Percentiles rank a stretch among this genome's conserved stretches.
Conservation (phyloP, 805 yeast genomes). For the Cyberlindnera lachancei region DNA sequence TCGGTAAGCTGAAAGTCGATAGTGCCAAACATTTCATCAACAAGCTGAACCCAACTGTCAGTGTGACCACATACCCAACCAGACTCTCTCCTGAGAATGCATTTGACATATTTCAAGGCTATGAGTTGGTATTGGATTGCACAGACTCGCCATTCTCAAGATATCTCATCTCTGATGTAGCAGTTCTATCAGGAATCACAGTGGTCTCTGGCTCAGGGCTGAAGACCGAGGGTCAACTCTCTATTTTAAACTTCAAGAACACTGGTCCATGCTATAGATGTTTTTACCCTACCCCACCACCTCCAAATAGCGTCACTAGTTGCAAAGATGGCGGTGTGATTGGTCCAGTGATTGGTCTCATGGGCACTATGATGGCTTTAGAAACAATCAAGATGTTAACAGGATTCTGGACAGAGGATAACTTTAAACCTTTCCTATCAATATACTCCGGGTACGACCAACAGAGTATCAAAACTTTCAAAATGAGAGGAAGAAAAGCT, state of each 20-base stretch:
- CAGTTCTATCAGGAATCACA: conserved; percentile 60
- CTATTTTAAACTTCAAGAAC: conserved; percentile 58
- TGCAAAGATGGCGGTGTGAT: conserved; percentile 92
- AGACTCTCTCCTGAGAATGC: conserved; percentile 52
- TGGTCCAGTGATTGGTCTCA: conserved; percentile 92
- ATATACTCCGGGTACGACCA: conserved; percentile 61
- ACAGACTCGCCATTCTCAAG: conserved; percentile 89
- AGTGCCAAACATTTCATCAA: conserved; percentile 58
- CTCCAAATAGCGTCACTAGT: conserved; percentile 70
- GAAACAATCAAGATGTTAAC: conserved; percentile 75
- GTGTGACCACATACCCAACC: conserved; percentile 42
- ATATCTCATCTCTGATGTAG: conserved; percentile 79
- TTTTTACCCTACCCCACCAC: conserved; percentile 85
- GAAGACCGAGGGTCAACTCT: conserved; percentile 83
- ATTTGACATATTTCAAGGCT: conserved; percentile 48
- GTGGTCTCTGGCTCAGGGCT: conserved; percentile 90
- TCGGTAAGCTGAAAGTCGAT: conserved; percentile 69
- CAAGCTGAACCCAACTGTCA: conserved; percentile 62
- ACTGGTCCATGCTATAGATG: conserved; percentile 93
- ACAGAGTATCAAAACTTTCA: conserved; percentile 64
- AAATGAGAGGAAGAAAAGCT: conserved; percentile 62
- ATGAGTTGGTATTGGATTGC: conserved; percentile 83
- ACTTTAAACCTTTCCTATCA: conserved; percentile 61
- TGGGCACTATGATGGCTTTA: conserved; percentile 84
- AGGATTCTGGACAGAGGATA: conserved; percentile 40